These are phyloP conservation scores for Kitagawia praeruptora DNA, from an alignment of 129 eudicot species.

Conservation along the genomic window DNA sequence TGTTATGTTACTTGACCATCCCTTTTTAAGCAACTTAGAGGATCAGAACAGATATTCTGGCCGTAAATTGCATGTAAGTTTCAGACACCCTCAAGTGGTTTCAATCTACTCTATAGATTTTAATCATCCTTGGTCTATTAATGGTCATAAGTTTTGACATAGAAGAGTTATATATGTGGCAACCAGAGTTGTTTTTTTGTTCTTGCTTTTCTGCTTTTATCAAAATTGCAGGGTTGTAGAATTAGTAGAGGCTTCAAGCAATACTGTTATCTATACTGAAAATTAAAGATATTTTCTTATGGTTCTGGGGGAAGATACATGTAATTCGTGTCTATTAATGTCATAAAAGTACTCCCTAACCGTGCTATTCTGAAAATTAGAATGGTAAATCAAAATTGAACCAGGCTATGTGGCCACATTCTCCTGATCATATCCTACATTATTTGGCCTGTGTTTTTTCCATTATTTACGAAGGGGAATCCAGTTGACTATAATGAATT, in stretches of 20 bases:
- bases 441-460: too few relatives aligned
- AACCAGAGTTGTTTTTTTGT: neutral
- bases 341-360: neutral
- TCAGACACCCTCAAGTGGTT: neutral
- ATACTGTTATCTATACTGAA: neutral
- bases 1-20: constrained; percentile 58
- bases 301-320: neutral
- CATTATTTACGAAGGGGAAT: too few relatives aligned
- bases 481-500: too few relatives aligned
- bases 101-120: neutral
- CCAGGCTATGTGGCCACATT: too few relatives aligned
- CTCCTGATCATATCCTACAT: too few relatives aligned
- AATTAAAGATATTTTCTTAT: neutral
- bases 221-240: too few relatives aligned
- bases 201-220: neutral
- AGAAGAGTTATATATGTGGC: neutral
- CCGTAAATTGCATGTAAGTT: constrained; percentile 39
- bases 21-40: constrained; percentile 44
- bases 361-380: too few relatives aligned
- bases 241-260: neutral
- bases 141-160: neutral
- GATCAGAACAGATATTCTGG: constrained; percentile 34
- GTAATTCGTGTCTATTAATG: neutral
- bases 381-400: too few relatives aligned
- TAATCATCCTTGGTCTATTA: neutral